phyloP scores from a whole-genome alignment of 2,329 filamentous ascomycete species.

The Beauveria caledonica region DNA sequence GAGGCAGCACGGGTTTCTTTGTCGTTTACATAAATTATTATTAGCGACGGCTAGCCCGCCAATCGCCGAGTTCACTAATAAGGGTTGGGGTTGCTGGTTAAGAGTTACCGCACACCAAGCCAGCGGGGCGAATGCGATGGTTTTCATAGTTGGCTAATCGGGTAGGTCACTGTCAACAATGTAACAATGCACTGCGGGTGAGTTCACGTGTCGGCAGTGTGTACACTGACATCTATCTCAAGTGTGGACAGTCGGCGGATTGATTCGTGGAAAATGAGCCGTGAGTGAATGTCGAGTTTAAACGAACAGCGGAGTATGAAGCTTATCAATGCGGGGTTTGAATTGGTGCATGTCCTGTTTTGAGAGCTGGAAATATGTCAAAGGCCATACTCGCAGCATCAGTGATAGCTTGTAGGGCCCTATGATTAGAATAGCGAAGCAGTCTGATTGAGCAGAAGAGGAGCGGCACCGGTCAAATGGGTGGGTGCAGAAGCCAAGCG shows the following conservation, averaged over 20 bases:
- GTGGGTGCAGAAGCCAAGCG: neutral
- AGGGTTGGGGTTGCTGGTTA: too few relatives aligned
- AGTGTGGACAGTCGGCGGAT: too few relatives aligned
- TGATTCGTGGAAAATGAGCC: constrained; percentile 6
- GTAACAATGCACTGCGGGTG: too few relatives aligned
- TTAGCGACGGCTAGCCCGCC: neutral
- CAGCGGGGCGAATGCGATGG: too few relatives aligned
- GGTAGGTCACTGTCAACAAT: too few relatives aligned
- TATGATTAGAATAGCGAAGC: neutral
- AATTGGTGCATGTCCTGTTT: neutral
- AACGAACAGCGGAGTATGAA: neutral
- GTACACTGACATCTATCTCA: too few relatives aligned
- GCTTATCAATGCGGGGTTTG: neutral
- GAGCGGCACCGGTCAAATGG: neutral
- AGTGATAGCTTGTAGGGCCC: neutral
- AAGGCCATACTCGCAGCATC: neutral
- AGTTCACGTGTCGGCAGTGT: too few relatives aligned
- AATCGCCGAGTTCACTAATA: too few relatives aligned
- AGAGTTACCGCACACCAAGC: too few relatives aligned
- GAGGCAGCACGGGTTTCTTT: neutral
- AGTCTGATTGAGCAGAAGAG: neutral
- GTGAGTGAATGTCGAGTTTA: too few relatives aligned
- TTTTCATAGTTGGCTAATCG: too few relatives aligned
- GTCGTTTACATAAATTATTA: too few relatives aligned
- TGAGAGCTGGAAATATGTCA: neutral